A percentile compares a stretch with the other conserved stretches of the same genome.
Conservation (phyloP, 805 yeast species). For the Saccharomycopsis fibuligera region DNA sequence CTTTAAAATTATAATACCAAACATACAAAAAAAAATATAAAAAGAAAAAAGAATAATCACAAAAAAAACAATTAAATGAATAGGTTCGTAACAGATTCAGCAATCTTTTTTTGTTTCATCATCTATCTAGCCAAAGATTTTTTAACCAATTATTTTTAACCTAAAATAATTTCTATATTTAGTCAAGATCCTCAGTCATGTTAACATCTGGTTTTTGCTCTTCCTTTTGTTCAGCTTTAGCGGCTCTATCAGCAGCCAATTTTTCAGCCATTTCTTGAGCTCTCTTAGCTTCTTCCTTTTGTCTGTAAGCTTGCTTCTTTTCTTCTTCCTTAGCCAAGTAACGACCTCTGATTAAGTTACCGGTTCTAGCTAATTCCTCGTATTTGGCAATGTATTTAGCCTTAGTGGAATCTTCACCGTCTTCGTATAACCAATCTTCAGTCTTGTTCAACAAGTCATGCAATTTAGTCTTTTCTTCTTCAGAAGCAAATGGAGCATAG, state of each 20-base stretch:
- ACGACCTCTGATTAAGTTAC: conserved; percentile 94
- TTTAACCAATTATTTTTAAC: background rate
- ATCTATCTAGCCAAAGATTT: too few species aligned
- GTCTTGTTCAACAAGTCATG: conserved; percentile 69
- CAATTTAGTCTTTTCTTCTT: conserved; percentile 78
- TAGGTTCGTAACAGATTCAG: too few species aligned
- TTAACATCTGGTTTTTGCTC: conserved; percentile 33
- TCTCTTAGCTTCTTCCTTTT: conserved; percentile 82
- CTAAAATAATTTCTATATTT: background rate
- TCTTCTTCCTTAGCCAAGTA: conserved; percentile 92
- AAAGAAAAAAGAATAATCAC: too few species aligned
- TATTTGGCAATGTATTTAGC: conserved; percentile 96
- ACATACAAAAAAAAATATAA: too few species aligned
- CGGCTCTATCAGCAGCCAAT: conserved; percentile 72
- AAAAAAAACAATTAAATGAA: too few species aligned
- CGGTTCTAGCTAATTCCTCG: conserved; percentile 92
- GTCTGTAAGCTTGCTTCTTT: conserved; percentile 80
- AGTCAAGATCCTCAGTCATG: conserved; percentile 30
- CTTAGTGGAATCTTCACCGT: conserved; percentile 93
- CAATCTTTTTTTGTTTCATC: too few species aligned
- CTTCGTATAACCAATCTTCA: conserved; percentile 98
- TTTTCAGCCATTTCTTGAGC: conserved; percentile 79
- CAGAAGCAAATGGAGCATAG: conserved; percentile 82
- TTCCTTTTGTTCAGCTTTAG: conserved; percentile 30
- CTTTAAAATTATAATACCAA: too few species aligned